These are phyloP conservation scores for Albugo laibachii DNA, from an alignment of 352 stramenopile species.

Conservation along the genomic window DNA sequence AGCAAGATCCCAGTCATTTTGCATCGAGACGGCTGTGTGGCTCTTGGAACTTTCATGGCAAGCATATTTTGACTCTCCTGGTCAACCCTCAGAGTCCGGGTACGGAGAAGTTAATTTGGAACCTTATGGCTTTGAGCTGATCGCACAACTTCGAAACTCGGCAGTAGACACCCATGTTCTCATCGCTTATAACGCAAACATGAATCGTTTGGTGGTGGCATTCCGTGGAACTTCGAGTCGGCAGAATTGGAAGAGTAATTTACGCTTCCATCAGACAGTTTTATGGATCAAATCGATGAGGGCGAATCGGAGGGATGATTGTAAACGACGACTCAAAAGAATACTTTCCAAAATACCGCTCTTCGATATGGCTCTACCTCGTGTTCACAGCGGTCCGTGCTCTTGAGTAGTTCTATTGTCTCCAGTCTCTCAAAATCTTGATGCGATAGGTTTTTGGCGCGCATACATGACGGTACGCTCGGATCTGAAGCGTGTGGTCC, in stretches of 20 bases:
- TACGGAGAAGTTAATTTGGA: slow-evolving; percentile 59
- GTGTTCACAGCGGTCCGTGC: slow-evolving; percentile 55
- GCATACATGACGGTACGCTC: slow-evolving; percentile 63
- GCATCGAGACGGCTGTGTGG: slow-evolving; percentile 67
- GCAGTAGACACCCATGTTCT: slow-evolving; percentile 59
- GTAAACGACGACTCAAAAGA: slow-evolving; percentile 33
- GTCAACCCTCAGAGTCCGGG: slow-evolving; percentile 47
- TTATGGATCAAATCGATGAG: slow-evolving; percentile 55
- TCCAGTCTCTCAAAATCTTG: slow-evolving; percentile 3
- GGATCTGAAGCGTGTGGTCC: slow-evolving; percentile 56
- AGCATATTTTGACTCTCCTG: slow-evolving; percentile 70
- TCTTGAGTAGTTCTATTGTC: background rate
- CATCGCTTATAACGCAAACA: slow-evolving; percentile 27
- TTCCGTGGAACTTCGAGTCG: slow-evolving; percentile 75
- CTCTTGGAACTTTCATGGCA: slow-evolving; percentile 70
- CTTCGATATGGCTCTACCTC: slow-evolving; percentile 66
- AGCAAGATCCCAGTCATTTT: slow-evolving; percentile 17
- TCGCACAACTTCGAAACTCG: slow-evolving; percentile 55
- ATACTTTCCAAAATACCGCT: slow-evolving; percentile 54
- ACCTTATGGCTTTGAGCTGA: slow-evolving; percentile 56
- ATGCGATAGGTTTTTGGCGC: slow-evolving; percentile 48
- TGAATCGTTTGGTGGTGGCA: slow-evolving; percentile 58
- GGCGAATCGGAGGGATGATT: slow-evolving; percentile 10
- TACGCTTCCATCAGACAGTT: slow-evolving; percentile 61
- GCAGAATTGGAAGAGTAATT: slow-evolving; percentile 78